These are phyloP conservation scores for Botrytis aclada DNA, from an alignment of 2,329 filamentous ascomycete species.

Conservation along the genomic window DNA sequence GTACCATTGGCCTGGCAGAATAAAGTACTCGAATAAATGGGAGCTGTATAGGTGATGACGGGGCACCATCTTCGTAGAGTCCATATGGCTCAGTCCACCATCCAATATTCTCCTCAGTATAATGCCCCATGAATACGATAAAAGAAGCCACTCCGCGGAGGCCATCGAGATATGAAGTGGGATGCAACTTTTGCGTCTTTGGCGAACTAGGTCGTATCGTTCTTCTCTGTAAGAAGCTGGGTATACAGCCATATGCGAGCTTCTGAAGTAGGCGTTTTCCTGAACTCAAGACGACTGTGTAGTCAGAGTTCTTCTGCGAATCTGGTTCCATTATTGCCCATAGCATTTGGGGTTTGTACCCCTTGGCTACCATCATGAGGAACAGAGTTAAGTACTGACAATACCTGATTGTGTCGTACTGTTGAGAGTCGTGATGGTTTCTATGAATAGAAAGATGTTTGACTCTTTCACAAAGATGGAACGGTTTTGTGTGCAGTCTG, in stretches of 20 bases:
- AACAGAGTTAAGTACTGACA: background rate
- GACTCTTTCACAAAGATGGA: conserved; percentile 4
- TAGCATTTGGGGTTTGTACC: conserved; percentile 1
- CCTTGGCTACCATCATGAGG: conserved; percentile 10
- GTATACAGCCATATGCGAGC: conserved; percentile 34
- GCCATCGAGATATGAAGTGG: conserved; percentile 46
- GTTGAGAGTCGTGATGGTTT: background rate
- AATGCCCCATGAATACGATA: conserved; percentile 48
- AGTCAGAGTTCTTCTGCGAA: conserved; percentile 22
- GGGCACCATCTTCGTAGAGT: conserved; percentile 35
- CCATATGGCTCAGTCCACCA: conserved; percentile 37
- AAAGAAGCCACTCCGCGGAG: conserved; percentile 49
- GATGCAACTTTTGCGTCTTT: conserved; percentile 37
- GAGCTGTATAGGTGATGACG: conserved; percentile 44
- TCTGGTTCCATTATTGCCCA: conserved; percentile 15
- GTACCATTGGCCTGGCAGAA: conserved; percentile 48
- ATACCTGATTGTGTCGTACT: conserved; percentile 14
- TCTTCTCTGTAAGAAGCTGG: conserved; percentile 37
- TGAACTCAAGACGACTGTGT: conserved; percentile 26
- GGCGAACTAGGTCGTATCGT: conserved; percentile 30
- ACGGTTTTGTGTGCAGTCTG: background rate
- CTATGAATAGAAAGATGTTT: background rate
- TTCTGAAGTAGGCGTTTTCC: conserved; percentile 29
- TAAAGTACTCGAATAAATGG: conserved; percentile 45
- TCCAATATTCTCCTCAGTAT: conserved; percentile 44